Evolutionary conservation across 2,329 filamentous ascomycete species (phyloP), one percentile per base, ranked within the genome.

Genomic region (Ophiocordyceps camponoti-leonardi): DNA sequence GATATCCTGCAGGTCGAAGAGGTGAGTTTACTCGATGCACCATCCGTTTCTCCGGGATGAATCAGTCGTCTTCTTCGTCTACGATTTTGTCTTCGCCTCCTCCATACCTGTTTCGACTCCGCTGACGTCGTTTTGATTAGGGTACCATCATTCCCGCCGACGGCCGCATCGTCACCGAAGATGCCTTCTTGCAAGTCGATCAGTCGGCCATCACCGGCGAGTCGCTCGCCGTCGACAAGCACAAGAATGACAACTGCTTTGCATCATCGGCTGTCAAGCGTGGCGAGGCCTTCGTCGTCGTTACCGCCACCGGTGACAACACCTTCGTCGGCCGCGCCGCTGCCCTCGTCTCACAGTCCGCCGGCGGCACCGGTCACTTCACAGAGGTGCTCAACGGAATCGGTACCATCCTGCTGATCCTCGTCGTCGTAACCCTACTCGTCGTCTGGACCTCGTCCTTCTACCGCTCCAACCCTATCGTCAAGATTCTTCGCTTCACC

Each of bases 151-250:
- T 94, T 54, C 84, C 86, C 51, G 87, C 86, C 53, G 87, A 94
- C 64, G 86, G 86, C 54, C 81, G 81, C 53, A 81, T 94, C 56
- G 79, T 92, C 51, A 87, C 84, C 56, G 81, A 88, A 55, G 79
- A 81, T 61, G 82, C 84, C 49, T 87, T 86, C 71, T 74, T 90
- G 50, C 86, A 94, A 67, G 82, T 94, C 51, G 86, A 94, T 65
- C 87, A 94, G 70, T 93, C 86, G 49, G 79, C 85, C 61, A 86
- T 94, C 61, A 94, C 87, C 48, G 86, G 87, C 55, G 86, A 94
- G 67, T 94, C 87, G 52, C 79, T 94, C 49, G 86, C 86, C 54
- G 86, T 92, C 54, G 86, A 93, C 67, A 93, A 92, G 73, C 81
- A 85, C 69, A 76, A 79, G 61, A 77, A 76, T 50, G 87, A 94